Evolutionary conservation across 371 early-diverging fungal species (phyloP).

Genomic region (Paraphysoderma sedebokerense): DNA sequence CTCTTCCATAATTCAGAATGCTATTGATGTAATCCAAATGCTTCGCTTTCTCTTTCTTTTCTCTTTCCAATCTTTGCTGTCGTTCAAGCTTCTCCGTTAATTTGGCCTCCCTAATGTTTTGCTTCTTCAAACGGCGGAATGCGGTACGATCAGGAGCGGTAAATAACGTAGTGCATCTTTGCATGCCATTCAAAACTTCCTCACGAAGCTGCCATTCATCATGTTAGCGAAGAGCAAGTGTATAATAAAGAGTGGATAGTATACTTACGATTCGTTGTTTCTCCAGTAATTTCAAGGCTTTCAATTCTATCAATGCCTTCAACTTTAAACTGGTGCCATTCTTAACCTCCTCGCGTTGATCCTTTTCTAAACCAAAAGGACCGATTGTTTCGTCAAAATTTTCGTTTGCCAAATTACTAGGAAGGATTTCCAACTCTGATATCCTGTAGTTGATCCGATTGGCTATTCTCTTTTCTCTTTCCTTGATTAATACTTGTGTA

Average conservation of each 20-base stretch:
- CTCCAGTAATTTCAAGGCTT: conserved; percentile 50
- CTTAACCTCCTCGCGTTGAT: conserved; percentile 9
- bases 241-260: background rate
- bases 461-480: conserved; percentile 51
- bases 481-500: conserved; percentile 41
- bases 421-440: conserved; percentile 46
- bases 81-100: conserved; percentile 81
- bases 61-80: conserved; percentile 70
- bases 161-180: conserved; percentile 46
- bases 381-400: conserved; percentile 8
- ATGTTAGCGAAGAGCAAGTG: background rate
- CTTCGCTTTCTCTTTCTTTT: conserved; percentile 63
- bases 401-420: conserved; percentile 32
- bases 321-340: conserved; percentile 25
- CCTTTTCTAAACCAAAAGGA: conserved; percentile 4
- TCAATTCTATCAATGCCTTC: conserved; percentile 61
- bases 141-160: conserved; percentile 60
- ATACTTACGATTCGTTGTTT: conserved; percentile 41
- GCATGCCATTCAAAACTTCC: conserved; percentile 49
- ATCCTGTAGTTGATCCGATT: conserved; percentile 54
- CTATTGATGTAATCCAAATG: conserved; percentile 55
- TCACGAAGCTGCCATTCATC: conserved; percentile 41
- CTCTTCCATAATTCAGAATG: conserved; percentile 56
- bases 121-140: conserved; percentile 75
- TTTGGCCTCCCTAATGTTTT: conserved; percentile 70